Percentiles rank a stretch among this genome's conserved stretches.
Conservation (phyloP, 345 rosid genomes). For the Anacardium occidentale region DNA sequence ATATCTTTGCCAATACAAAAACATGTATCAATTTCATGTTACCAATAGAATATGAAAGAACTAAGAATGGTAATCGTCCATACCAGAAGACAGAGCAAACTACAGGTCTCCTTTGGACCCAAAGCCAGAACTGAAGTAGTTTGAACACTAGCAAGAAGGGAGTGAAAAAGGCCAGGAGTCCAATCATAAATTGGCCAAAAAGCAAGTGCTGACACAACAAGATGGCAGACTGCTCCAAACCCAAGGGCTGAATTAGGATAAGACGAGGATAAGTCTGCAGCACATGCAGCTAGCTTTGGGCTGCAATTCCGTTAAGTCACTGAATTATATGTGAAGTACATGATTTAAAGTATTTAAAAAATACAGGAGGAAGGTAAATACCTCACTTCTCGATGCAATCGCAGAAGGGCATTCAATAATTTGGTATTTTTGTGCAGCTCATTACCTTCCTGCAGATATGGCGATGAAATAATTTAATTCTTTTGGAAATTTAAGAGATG, state of each 20-base stretch:
- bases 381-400: constrained; percentile 95
- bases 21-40: constrained; percentile 6
- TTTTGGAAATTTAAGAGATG: constrained; percentile 8
- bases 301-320: constrained; percentile 51
- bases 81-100: constrained; percentile 91
- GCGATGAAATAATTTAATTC: constrained; percentile 22
- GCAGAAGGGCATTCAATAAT: constrained; percentile 78
- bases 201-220: constrained; percentile 82
- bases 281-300: constrained; percentile 93
- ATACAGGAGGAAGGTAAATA: constrained; percentile 29
- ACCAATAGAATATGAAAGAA: constrained; percentile 7
- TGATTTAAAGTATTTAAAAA: constrained; percentile 4
- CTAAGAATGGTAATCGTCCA: constrained; percentile 27
- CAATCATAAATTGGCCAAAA: constrained; percentile 95
- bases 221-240: constrained; percentile 94
- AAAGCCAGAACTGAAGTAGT: constrained; percentile 62
- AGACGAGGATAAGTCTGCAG: constrained; percentile 84
- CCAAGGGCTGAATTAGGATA: constrained; percentile 92
- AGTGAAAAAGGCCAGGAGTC: constrained; percentile 92
- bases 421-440: constrained; percentile 93
- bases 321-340: constrained; percentile 20
- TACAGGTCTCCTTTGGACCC: constrained; percentile 98
- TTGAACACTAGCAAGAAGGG: constrained; percentile 76
- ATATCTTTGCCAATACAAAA: background rate
- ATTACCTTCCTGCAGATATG: constrained; percentile 62